phyloP scores from a whole-genome alignment of 1,139 yeast genomes.

The Pichia cactophila region DNA sequence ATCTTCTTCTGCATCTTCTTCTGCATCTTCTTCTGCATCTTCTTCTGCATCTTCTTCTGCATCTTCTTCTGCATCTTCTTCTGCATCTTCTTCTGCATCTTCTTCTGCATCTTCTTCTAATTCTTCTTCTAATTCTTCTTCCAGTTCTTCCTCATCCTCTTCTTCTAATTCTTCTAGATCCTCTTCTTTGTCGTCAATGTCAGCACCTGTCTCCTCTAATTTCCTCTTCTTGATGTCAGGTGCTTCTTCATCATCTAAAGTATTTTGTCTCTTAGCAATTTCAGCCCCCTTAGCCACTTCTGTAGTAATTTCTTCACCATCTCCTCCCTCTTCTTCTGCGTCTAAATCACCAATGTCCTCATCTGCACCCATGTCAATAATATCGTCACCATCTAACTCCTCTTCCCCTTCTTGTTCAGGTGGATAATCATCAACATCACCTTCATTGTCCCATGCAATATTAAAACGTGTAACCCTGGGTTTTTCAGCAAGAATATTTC shows the following conservation, averaged over 20 bases:
- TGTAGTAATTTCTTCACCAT: slow-evolving; percentile 6
- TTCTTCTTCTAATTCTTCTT: slow-evolving; percentile 29
- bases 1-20: slow-evolving; percentile 12
- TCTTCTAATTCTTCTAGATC: slow-evolving; percentile 27
- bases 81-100: no score
- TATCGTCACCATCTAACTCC: slow-evolving; percentile 20
- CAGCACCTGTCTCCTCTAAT: slow-evolving; percentile 23
- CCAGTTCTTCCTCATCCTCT: slow-evolving; percentile 32
- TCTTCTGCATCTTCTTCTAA: slow-evolving; percentile 4
- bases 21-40: slow-evolving; percentile 11
- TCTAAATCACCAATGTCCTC: slow-evolving; percentile 31
- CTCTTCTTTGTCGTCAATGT: slow-evolving; percentile 3
- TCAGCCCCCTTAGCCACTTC: slow-evolving; percentile 7
- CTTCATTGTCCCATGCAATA: slow-evolving; percentile 84
- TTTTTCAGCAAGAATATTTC: slow-evolving; percentile 93
- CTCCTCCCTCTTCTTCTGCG: slow-evolving; percentile 25
- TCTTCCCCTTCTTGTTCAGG: slow-evolving; percentile 51
- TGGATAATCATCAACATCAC: slow-evolving; percentile 63
- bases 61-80: slow-evolving; percentile 5
- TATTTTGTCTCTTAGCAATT: slow-evolving; percentile 19
- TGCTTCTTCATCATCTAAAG: slow-evolving; percentile 19
- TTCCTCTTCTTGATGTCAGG: slow-evolving; percentile 21
- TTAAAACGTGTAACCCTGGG: slow-evolving; percentile 96
- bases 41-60: slow-evolving; percentile 14
- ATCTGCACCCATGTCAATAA: slow-evolving; percentile 27